Base-by-base conservation (phyloP, 2,329 filamentous ascomycete species). In the Chrysosporium queenslandicum region DNA sequence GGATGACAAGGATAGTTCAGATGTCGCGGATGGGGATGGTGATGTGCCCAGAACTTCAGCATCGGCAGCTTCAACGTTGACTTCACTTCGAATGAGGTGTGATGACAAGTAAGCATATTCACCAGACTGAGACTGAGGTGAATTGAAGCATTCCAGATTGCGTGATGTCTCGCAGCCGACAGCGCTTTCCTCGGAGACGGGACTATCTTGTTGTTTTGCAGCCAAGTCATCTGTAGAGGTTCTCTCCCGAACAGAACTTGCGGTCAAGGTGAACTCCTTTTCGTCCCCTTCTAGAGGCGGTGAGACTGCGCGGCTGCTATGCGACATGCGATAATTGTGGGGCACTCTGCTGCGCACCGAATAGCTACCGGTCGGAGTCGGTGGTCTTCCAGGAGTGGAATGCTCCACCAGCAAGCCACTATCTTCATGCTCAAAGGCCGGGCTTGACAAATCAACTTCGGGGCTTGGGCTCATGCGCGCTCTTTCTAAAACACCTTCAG, bases 191-290 rank as follows among this genome's bases (percentile, higher is more conserved):
- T 37, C 40, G 32, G 32, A 47, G 4, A 14, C 27, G 14, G 39
- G 29, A 27, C 20, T 36, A 14, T 37, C 40, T 12, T 27, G 18
- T 9, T 34, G 49, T 46, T 21, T 52, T 34, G 48, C 53, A 14
- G 45, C 32, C 2, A 41, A 48, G 4, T 56, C 48, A 55, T 72
- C 65, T 56, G 68, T 63, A 20, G 69, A 70, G 29, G 68, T 67
- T 58, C 75, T 77, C 70, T 77, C 75, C 54, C 80, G 87, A 61
- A 97, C 79, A 46, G 85, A 87, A 59, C 88, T 87, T 14, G 92
- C 92, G 1, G 90, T 97, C 70, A 94, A 87, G 5, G 91, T 96
- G 65, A 98, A 98, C 69, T 97, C 92, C 20, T 57, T 57, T 47
- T 58, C 58, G 30, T 60, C 57, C 4, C 57, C 57, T 42, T 58